Conservation (phyloP, 371 early-diverging fungal species). For the Cokeromyces recurvatus region DNA sequence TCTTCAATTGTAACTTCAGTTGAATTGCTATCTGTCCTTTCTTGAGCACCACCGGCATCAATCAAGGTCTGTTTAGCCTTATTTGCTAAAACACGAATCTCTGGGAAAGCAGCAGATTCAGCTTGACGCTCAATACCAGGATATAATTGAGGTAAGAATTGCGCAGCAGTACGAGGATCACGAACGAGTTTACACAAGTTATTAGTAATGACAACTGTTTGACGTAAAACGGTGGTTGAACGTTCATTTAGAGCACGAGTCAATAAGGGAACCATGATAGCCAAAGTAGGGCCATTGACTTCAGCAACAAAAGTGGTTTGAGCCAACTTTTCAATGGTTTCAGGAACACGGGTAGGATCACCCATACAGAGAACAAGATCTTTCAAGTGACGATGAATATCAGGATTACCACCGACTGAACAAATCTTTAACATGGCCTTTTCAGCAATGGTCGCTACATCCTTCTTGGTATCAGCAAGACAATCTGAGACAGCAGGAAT, state of each 20-base stretch:
- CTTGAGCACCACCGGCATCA: conserved; percentile 53
- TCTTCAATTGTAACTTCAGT: conserved; percentile 36
- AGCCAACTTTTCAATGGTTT: conserved; percentile 67
- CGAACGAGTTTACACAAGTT: conserved; percentile 61
- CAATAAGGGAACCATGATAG: conserved; percentile 71
- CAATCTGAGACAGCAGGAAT: conserved; percentile 70
- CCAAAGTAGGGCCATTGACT: conserved; percentile 74
- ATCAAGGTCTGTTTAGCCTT: conserved; percentile 54
- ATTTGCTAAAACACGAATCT: conserved; percentile 56
- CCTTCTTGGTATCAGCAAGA: conserved; percentile 69
- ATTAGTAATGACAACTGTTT: conserved; percentile 57
- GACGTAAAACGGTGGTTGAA: conserved; percentile 49
- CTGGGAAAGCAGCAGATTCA: conserved; percentile 56
- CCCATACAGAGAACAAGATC: conserved; percentile 73
- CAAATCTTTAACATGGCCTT: conserved; percentile 66
- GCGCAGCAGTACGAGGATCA: conserved; percentile 58
- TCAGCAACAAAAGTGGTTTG: conserved; percentile 78
- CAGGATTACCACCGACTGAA: conserved; percentile 72
- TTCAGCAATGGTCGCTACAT: conserved; percentile 46
- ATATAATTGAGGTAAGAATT: conserved; percentile 65
- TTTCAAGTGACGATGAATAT: conserved; percentile 65
- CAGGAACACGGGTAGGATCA: conserved; percentile 62
- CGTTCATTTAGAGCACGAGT: conserved; percentile 62
- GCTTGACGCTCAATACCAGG: conserved; percentile 62
- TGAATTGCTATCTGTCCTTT: conserved; percentile 22